Evolutionary conservation across 108 stramenopile species (phyloP).

Genomic region (Cyclotella baltica): DNA sequence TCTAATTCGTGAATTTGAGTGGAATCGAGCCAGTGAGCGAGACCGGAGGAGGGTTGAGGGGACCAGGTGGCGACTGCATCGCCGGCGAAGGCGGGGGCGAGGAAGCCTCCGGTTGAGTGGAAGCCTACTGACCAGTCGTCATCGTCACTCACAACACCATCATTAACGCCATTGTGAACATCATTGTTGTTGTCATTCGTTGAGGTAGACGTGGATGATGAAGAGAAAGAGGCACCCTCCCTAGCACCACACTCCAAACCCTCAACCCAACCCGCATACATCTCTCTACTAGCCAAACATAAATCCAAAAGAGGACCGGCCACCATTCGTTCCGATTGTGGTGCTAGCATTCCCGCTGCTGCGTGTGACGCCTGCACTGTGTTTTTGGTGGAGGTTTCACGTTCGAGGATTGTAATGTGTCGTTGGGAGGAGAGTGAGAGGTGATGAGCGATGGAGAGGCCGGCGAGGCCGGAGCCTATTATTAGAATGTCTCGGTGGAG

Average conservation of each 20-base stretch:
- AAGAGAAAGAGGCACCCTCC: too few relatives aligned
- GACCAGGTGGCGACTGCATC: constrained; percentile 89
- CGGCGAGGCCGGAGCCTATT: constrained; percentile 81
- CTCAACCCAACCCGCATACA: constrained; percentile 79
- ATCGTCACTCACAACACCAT: neutral
- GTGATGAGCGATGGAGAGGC: constrained; percentile 76
- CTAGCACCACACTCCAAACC: constrained; percentile 69
- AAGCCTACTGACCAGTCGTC: constrained; percentile 82
- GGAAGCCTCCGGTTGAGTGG: constrained; percentile 87
- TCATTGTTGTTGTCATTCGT: neutral
- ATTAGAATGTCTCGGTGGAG: constrained; percentile 70
- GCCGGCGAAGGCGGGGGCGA: constrained; percentile 93
- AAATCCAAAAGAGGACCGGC: constrained; percentile 83
- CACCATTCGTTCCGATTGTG: constrained; percentile 88
- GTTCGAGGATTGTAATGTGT: constrained; percentile 78
- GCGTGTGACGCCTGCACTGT: constrained; percentile 66
- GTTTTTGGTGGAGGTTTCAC: constrained; percentile 45
- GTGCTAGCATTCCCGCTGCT: constrained; percentile 90
- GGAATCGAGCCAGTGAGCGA: constrained; percentile 84
- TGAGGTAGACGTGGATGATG: constrained; percentile 30
- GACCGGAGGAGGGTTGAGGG: constrained; percentile 70
- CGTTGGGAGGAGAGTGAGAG: constrained; percentile 67
- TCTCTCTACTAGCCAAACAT: constrained; percentile 74
- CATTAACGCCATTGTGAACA: neutral
- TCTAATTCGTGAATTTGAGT: constrained; percentile 87